Percentiles rank a stretch among this genome's conserved stretches.
Evolutionary conservation across 2,329 filamentous ascomycete species (phyloP).

Genomic region (Elsinoe australis): DNA sequence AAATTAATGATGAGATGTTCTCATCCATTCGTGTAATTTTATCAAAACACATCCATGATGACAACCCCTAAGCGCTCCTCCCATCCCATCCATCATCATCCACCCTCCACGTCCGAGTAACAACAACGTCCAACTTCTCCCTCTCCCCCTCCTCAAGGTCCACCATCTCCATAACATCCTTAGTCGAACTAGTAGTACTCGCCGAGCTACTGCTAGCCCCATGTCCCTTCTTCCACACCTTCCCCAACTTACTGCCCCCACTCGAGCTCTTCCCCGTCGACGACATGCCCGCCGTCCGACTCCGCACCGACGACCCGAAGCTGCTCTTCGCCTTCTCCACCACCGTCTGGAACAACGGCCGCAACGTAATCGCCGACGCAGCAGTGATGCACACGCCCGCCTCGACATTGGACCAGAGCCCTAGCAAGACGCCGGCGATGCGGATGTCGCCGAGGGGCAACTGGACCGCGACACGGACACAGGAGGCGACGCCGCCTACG

Average conservation of each 20-base stretch:
- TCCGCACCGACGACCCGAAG: constrained; percentile 1
- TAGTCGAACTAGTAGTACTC: constrained; percentile 6
- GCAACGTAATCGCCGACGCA: constrained; percentile 21
- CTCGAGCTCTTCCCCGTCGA: background rate
- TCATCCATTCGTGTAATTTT: too few species aligned
- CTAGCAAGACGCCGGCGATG: constrained; percentile 21
- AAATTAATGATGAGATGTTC: too few species aligned
- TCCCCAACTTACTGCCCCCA: background rate
- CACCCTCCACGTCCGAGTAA: constrained; percentile 11
- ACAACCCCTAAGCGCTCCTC: background rate
- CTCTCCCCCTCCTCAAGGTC: constrained; percentile 9
- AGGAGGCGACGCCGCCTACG: constrained; percentile 13
- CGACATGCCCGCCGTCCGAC: background rate
- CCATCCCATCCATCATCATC: background rate
- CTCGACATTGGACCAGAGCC: constrained; percentile 18
- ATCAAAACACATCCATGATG: too few species aligned
- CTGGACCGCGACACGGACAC: constrained; percentile 8
- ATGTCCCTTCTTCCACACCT: background rate
- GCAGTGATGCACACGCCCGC: constrained; percentile 20
- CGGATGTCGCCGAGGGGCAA: constrained; percentile 34
- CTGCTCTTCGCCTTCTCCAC: constrained; percentile 17
- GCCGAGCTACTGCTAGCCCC: constrained; percentile 1
- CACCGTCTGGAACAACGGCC: constrained; percentile 22
- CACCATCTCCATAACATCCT: constrained; percentile 16
- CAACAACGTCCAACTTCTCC: constrained; percentile 10